A percentile compares a stretch with the other conserved stretches of the same genome.
Evolutionary conservation across 768 basidiomycete genomes (phyloP).

Genomic region (Tylopilus plumbeoviolaceoides): DNA sequence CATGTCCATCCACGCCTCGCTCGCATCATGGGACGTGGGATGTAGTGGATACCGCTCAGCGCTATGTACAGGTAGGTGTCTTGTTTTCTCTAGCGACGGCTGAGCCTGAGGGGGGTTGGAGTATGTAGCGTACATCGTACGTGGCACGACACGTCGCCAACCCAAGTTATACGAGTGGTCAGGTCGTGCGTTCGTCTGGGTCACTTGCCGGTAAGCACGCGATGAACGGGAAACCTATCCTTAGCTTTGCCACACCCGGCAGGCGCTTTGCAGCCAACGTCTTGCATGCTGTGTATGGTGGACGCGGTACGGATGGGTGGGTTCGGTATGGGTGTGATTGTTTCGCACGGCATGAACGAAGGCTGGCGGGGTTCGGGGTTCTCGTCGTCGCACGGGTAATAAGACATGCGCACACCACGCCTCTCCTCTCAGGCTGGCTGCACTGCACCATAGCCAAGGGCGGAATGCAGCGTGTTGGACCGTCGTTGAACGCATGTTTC

Average conservation of each 20-base stretch:
- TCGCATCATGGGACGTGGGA: neutral
- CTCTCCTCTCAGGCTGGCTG: too few species aligned
- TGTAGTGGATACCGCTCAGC: neutral
- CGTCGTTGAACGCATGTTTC: conserved; percentile 9
- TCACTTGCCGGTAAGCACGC: neutral
- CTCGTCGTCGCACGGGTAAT: conserved; percentile 6
- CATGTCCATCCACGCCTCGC: neutral
- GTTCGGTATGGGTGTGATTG: neutral
- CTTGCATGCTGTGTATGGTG: neutral
- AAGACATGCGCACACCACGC: conserved; percentile 10
- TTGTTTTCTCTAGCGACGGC: neutral
- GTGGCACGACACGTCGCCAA: neutral
- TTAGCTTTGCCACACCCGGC: neutral
- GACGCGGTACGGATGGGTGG: neutral
- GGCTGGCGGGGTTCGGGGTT: neutral
- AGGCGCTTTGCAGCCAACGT: neutral
- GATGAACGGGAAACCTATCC: neutral
- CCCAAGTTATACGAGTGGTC: too few species aligned
- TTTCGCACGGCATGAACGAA: neutral
- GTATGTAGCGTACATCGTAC: neutral
- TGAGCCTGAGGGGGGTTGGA: neutral
- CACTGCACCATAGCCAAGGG: neutral
- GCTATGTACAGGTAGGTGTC: neutral
- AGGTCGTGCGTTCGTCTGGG: neutral
- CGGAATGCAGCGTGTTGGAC: neutral